A percentile compares a stretch with the other conserved stretches of the same genome.
Evolutionary conservation across 495 filamentous ascomycete genomes (phyloP).

Genomic region (Tuber umbilicatum): DNA sequence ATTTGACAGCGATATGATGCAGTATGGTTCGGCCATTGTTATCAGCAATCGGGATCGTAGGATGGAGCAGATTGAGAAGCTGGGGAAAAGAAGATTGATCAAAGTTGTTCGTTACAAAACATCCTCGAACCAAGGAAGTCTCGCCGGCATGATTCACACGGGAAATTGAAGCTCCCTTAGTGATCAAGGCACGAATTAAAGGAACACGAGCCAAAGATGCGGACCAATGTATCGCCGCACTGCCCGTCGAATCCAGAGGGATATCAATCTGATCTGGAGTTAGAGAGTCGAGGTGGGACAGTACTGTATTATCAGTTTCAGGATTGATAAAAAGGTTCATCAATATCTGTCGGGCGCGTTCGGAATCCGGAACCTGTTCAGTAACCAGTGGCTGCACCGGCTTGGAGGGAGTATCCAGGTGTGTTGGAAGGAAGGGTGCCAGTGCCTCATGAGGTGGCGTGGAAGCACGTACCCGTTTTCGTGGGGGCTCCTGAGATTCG

Average conservation of each 20-base stretch:
- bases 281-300: conserved; percentile 50
- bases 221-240: conserved; percentile 95
- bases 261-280: conserved; percentile 79
- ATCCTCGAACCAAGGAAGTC: conserved; percentile 82
- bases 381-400: conserved; percentile 64
- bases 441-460: conserved; percentile 36
- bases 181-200: conserved; percentile 69
- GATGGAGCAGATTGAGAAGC: conserved; percentile 74
- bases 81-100: conserved; percentile 75
- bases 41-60: conserved; percentile 86
- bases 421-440: conserved; percentile 31
- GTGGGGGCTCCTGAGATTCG: conserved; percentile 67
- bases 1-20: conserved; percentile 92
- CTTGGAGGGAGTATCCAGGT: conserved; percentile 51
- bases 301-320: conserved; percentile 46
- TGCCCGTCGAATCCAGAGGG: conserved; percentile 76
- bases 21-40: conserved; percentile 82
- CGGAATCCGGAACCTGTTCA: conserved; percentile 58
- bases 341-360: conserved; percentile 68
- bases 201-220: conserved; percentile 82
- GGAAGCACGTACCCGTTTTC: conserved; percentile 56
- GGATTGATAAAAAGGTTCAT: conserved; percentile 84
- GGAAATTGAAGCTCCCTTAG: conserved; percentile 74
- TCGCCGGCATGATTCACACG: conserved; percentile 83
- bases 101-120: conserved; percentile 81